phyloP scores from a whole-genome alignment of 139 green algal genomes.

The Bryopsis sp. region DNA sequence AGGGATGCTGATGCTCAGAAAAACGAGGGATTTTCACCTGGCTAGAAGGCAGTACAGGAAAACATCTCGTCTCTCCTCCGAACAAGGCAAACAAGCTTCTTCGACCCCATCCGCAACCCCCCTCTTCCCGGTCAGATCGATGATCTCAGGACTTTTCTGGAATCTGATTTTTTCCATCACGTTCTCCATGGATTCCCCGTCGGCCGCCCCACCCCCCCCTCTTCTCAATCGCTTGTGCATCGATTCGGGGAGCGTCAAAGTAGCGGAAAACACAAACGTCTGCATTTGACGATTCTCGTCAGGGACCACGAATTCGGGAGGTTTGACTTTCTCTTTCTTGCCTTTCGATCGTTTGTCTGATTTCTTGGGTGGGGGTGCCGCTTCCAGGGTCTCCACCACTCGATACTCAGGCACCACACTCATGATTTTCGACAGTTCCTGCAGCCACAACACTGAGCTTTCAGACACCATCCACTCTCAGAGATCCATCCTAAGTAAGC shows the following conservation, averaged over 20 bases:
- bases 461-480: too few relatives aligned
- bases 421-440: slow-evolving; percentile 4
- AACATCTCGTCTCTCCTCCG: slow-evolving; percentile 62
- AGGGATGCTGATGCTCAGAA: background rate
- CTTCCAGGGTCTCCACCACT: background rate
- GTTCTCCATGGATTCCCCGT: slow-evolving; percentile 50
- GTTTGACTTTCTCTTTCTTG: slow-evolving; percentile 17
- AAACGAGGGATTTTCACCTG: background rate
- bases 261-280: slow-evolving; percentile 94
- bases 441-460: too few relatives aligned
- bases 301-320: background rate
- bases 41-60: slow-evolving; percentile 83
- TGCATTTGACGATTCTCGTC: slow-evolving; percentile 46
- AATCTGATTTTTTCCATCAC: slow-evolving; percentile 73
- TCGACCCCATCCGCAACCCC: slow-evolving; percentile 25
- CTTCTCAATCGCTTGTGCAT: slow-evolving; percentile 52
- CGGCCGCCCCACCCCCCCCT: slow-evolving; percentile 52
- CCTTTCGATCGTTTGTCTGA: too few relatives aligned
- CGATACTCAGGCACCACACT: slow-evolving; percentile 15
- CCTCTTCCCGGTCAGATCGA: slow-evolving; percentile 41
- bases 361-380: too few relatives aligned
- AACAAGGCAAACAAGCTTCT: slow-evolving; percentile 30
- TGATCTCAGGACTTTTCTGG: slow-evolving; percentile 36
- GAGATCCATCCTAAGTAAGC: too few relatives aligned
- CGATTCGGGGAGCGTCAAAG: slow-evolving; percentile 75